Evolutionary conservation across 305 asterid genomes (phyloP).

Genomic region (Plantago coronopus): DNA sequence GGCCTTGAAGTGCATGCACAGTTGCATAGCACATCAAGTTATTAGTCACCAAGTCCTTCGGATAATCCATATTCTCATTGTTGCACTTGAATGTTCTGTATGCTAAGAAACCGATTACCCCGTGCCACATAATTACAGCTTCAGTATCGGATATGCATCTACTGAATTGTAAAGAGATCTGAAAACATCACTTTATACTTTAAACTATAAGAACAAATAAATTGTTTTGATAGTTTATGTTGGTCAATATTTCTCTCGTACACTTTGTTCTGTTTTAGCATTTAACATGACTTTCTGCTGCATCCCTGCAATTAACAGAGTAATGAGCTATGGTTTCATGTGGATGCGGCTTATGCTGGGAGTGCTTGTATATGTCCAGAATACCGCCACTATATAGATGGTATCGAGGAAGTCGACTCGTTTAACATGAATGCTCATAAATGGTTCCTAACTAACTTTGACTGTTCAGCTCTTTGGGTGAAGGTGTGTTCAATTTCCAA

Average conservation of each 20-base stretch:
- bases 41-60: too few species aligned
- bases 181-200: too few species aligned
- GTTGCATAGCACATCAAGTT: too few species aligned
- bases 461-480: constrained; percentile 92
- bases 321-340: constrained; percentile 80
- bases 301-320: constrained; percentile 39
- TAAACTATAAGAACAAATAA: too few species aligned
- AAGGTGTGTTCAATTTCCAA: constrained; percentile 49
- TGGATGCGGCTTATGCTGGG: constrained; percentile 99
- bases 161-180: too few species aligned
- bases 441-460: constrained; percentile 92
- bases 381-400: constrained; percentile 64
- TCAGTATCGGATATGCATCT: too few species aligned
- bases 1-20: too few species aligned
- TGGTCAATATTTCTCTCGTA: constrained; percentile 7
- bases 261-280: background rate
- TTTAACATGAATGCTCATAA: constrained; percentile 97
- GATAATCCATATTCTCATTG: too few species aligned
- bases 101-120: too few species aligned
- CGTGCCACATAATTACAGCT: too few species aligned
- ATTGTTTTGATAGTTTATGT: constrained; percentile 1
- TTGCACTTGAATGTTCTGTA: too few species aligned
- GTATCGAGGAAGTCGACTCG: constrained; percentile 79
- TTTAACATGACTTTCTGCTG: constrained; percentile 21
- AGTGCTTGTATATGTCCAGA: constrained; percentile 95